Conservation (phyloP, 352 stramenopile genomes). For the Phytophthora colocasiae region DNA sequence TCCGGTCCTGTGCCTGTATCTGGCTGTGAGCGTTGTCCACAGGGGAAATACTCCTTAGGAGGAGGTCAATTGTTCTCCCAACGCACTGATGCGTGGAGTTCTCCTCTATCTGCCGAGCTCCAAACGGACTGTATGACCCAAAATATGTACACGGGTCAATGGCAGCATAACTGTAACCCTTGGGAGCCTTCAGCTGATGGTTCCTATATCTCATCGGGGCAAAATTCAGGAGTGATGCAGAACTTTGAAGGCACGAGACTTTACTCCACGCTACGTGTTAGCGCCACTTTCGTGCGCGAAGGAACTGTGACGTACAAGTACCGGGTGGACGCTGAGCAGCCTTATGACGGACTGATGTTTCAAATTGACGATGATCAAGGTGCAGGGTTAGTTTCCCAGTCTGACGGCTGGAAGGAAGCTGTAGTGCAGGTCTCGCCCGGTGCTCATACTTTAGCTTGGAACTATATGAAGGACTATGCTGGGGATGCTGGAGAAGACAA, state of each 20-base stretch:
- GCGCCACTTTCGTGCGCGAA: constrained; percentile 76
- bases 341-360: constrained; percentile 83
- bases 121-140: constrained; percentile 79
- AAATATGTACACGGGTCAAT: constrained; percentile 80
- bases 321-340: constrained; percentile 71
- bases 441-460: constrained; percentile 78
- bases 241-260: constrained; percentile 69
- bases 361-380: constrained; percentile 70
- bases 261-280: constrained; percentile 80
- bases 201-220: constrained; percentile 67
- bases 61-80: constrained; percentile 78
- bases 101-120: constrained; percentile 63
- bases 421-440: constrained; percentile 61
- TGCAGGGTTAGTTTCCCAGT: constrained; percentile 62
- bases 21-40: constrained; percentile 72
- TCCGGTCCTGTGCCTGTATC: constrained; percentile 62
- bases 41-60: constrained; percentile 81
- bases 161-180: constrained; percentile 77
- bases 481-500: constrained; percentile 76
- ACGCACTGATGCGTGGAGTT: constrained; percentile 71
- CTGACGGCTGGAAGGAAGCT: constrained; percentile 75
- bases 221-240: constrained; percentile 75
- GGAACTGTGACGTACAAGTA: constrained; percentile 84
- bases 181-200: constrained; percentile 69
- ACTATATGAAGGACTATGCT: constrained; percentile 84